Evolutionary conservation across 331 rosid species (phyloP).

Genomic region (Malus hybrid): DNA sequence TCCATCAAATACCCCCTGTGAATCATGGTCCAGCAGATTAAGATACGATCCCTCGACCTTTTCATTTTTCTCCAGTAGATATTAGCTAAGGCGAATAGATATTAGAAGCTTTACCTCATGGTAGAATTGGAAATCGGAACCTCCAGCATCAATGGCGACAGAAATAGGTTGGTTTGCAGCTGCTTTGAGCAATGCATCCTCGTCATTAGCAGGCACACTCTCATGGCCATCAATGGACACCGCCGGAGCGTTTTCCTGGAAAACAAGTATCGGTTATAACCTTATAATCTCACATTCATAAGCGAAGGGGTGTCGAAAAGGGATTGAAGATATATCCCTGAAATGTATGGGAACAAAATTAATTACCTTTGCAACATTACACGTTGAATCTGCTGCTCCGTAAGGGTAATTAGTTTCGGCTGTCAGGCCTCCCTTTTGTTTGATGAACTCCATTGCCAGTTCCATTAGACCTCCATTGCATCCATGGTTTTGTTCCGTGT

Average conservation of each 20-base stretch:
- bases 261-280: not conserved
- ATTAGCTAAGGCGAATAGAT: not conserved
- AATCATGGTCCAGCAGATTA: not conserved
- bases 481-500: constrained; percentile 43
- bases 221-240: constrained; percentile 78
- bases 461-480: constrained; percentile 78
- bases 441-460: constrained; percentile 61
- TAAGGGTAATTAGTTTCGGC: constrained; percentile 69
- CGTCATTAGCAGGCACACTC: constrained; percentile 50
- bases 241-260: constrained; percentile 37
- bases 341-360: not conserved
- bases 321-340: not conserved
- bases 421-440: constrained; percentile 54
- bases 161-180: constrained; percentile 77
- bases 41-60: not conserved
- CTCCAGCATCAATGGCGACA: constrained; percentile 71
- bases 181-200: constrained; percentile 61
- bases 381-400: constrained; percentile 42
- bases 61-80: not conserved
- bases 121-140: constrained; percentile 65
- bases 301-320: not conserved
- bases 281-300: not conserved
- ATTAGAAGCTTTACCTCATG: constrained; percentile 34
- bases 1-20: constrained; percentile 77
- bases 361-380: constrained; percentile 48